Evolutionary conservation across 164 flowering plant species (phyloP).

Genomic region (Magnolia officinalis): DNA sequence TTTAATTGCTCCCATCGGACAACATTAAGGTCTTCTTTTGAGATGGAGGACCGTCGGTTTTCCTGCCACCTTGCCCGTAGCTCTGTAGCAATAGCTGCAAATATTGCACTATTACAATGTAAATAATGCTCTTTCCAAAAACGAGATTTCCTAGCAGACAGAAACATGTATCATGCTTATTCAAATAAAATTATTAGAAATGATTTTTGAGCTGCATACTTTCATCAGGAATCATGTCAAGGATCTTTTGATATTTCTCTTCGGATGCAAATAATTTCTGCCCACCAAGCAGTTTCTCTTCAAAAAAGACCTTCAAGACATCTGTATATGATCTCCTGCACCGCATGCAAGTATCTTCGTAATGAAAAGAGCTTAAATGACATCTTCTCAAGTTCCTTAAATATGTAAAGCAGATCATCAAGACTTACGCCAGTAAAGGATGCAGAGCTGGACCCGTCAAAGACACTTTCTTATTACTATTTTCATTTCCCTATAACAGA

Average conservation of each 20-base stretch:
- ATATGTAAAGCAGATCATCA: background rate
- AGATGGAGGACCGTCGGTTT: constrained; percentile 44
- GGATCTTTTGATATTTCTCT: constrained; percentile 76
- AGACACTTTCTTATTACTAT: constrained; percentile 64
- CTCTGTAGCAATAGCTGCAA: constrained; percentile 78
- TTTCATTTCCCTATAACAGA: constrained; percentile 73
- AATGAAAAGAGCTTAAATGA: background rate
- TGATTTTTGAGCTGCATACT: constrained; percentile 33
- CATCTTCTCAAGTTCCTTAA: background rate
- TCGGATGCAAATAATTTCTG: constrained; percentile 62
- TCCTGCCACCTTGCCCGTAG: constrained; percentile 85
- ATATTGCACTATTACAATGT: constrained; percentile 3
- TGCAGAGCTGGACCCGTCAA: constrained; percentile 64
- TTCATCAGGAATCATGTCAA: constrained; percentile 90
- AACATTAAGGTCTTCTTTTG: constrained; percentile 61
- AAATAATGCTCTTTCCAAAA: background rate
- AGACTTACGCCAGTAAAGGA: constrained; percentile 87
- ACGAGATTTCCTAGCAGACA: background rate
- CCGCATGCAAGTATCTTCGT: constrained; percentile 6
- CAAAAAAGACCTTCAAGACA: constrained; percentile 66
- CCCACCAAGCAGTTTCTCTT: constrained; percentile 48
- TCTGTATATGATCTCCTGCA: constrained; percentile 84
- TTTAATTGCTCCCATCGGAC: constrained; percentile 84
- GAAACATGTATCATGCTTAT: background rate
- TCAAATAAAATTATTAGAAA: background rate